These are phyloP conservation scores for Vaccinium corymbosum DNA, from an alignment of 148 eudicot genomes.

Conservation along the genomic window DNA sequence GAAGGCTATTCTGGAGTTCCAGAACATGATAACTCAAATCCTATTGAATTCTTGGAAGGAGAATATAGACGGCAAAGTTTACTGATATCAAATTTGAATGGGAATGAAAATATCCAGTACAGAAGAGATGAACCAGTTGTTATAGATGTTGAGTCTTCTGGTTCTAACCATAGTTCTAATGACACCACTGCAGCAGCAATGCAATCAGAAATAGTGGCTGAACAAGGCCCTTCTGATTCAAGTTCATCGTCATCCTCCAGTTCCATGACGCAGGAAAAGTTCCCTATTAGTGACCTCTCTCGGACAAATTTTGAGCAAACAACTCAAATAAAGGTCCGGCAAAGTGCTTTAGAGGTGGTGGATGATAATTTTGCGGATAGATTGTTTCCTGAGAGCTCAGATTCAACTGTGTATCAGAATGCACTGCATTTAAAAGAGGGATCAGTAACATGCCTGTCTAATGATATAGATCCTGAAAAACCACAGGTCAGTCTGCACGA, in stretches of 20 bases:
- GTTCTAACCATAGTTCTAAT: background rate
- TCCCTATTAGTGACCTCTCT: background rate
- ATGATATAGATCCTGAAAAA: conserved; percentile 9
- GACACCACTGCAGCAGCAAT: conserved; percentile 6
- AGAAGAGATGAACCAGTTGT: conserved; percentile 7
- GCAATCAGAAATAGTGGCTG: conserved; percentile 12
- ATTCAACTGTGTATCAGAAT: background rate
- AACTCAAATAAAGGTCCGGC: background rate
- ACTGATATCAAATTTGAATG: background rate
- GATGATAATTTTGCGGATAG: background rate
- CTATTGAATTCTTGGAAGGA: background rate
- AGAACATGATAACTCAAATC: background rate
- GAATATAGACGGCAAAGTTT: background rate
- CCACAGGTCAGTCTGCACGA: background rate
- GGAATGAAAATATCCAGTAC: conserved; percentile 6
- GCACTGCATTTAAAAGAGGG: background rate
- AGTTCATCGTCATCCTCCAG: conserved; percentile 17
- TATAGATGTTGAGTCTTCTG: conserved; percentile 4
- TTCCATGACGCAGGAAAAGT: background rate
- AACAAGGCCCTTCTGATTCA: conserved; percentile 15
- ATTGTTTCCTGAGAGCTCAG: background rate
- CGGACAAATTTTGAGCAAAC: background rate
- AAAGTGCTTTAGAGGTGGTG: conserved; percentile 12
- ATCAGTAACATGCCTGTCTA: background rate
- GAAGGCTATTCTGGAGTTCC: background rate